Conservation (phyloP, 306 rosid species). For the Pueraria montana region DNA sequence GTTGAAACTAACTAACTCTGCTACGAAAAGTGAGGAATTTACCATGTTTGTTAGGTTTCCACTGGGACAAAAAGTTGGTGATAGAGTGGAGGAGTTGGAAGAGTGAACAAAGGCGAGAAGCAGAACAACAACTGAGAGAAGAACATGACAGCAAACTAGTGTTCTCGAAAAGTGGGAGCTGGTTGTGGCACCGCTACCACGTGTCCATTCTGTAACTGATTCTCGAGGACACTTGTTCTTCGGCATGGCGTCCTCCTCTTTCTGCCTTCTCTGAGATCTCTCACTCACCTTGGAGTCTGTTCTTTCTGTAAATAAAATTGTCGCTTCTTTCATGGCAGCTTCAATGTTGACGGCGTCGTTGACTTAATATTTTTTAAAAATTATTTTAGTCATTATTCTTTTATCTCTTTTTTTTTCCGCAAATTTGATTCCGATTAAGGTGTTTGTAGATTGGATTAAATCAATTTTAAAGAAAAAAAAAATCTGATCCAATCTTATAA, state of each 20-base stretch:
- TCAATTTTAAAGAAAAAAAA: no score
- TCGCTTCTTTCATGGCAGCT: no score
- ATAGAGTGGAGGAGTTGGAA: constrained; percentile 4
- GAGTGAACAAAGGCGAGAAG: constrained; percentile 25
- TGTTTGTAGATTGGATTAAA: no score
- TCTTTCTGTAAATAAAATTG: no score
- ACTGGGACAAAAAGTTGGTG: neutral
- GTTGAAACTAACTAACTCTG: neutral
- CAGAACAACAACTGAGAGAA: neutral
- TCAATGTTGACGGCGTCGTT: no score
- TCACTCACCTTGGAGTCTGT: neutral
- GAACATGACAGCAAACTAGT: constrained; percentile 9
- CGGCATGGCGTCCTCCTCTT: constrained; percentile 34
- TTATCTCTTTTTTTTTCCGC: no score
- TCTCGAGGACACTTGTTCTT: constrained; percentile 51
- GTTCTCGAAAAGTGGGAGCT: constrained; percentile 17
- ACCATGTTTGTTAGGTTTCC: constrained; percentile 43
- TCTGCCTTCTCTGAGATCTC: neutral
- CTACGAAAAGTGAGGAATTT: neutral
- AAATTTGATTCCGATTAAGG: no score
- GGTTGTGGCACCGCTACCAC: constrained; percentile 36
- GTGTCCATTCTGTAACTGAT: constrained; percentile 25
- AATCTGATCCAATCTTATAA: no score
- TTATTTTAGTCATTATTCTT: no score
- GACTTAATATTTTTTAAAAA: no score